Evolutionary conservation across 106 monocot species (phyloP).

Genomic region (Allium cepa): DNA sequence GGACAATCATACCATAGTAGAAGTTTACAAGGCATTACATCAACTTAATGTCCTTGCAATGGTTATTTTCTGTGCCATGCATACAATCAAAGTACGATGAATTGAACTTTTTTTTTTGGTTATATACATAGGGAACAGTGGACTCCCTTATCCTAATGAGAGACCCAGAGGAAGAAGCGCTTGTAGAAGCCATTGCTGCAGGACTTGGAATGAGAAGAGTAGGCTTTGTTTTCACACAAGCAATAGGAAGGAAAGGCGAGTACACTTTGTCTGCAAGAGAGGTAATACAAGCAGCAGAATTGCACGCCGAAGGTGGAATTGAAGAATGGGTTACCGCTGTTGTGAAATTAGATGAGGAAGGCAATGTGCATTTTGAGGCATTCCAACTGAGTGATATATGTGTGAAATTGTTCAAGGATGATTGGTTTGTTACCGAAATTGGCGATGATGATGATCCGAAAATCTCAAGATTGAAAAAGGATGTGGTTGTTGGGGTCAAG

Average conservation of each 20-base stretch:
- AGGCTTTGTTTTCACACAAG: constrained; percentile 86
- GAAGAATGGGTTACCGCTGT: constrained; percentile 89
- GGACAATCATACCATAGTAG: too few relatives aligned
- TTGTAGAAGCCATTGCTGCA: constrained; percentile 74
- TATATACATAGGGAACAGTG: constrained; percentile 37
- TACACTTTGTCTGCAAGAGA: constrained; percentile 77
- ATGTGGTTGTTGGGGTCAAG: constrained; percentile 79
- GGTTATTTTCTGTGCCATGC: too few relatives aligned
- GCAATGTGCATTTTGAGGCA: constrained; percentile 95
- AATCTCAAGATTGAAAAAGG: constrained; percentile 81
- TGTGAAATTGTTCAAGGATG: constrained; percentile 76
- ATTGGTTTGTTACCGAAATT: constrained; percentile 54
- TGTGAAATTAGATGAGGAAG: constrained; percentile 75
- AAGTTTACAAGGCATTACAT: too few relatives aligned
- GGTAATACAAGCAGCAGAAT: constrained; percentile 70
- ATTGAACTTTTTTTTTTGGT: neutral
- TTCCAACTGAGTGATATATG: constrained; percentile 98
- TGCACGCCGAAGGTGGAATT: constrained; percentile 75
- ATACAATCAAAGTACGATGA: too few relatives aligned
- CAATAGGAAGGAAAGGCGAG: constrained; percentile 55
- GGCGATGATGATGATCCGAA: constrained; percentile 61
- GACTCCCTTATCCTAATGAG: constrained; percentile 43
- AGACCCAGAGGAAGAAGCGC: constrained; percentile 64
- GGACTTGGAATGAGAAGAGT: constrained; percentile 84
- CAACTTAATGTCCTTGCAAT: too few relatives aligned